Evolutionary conservation across 2,329 filamentous ascomycete genomes (phyloP), one percentile per base, ranked within the genome.

Genomic region (Penicillium digitatum): DNA sequence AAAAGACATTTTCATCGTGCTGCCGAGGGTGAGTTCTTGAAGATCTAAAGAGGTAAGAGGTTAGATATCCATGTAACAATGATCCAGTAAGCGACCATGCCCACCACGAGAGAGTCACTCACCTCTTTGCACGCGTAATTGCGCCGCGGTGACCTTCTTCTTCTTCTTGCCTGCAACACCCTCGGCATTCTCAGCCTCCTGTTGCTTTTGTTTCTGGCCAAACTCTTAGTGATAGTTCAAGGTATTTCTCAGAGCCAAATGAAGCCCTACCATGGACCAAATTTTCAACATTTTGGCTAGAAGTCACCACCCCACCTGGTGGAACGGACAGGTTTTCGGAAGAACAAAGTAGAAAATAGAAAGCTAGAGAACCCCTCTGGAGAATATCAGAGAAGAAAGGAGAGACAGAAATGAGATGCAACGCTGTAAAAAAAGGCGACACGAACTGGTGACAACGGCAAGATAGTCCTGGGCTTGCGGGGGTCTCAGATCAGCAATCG

Each of bases 101-200:
- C 40, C 24, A 22, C 40, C 29, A 9, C 2, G 31, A 26, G 38
- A 29, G 29, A 42, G 6, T 48, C 50, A 67, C 71, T 52, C 77
- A 95, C 93, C 94, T 83, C 96, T 95, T 77, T 97, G 94, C 58
- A 96, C 91, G 57, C 94, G 88, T 60, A 97, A 79, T 77, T 97
- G 92, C 52, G 94, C 94, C 18, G 94, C 90, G 22, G 94, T 97
- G 62, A 99, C 92, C 81, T 96, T 97, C 84, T 96, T 97, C 84
- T 96, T 97, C 80, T 91, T 96, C 52, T 86, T 87, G 42, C 85
- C 81, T 32, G 82, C 84, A 64, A 88, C 87, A 55, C 89, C 90
- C 68, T 92, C 90, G 64, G 92, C 90, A 69, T 90, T 92, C 77
- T 95, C 89, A 78, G 96, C 90, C 81, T 96, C 90, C 81, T 96